Evolutionary conservation across 2,329 filamentous ascomycete species (phyloP), one percentile per base, ranked within the genome.

Genomic region (Coleophoma eucalyptorum): DNA sequence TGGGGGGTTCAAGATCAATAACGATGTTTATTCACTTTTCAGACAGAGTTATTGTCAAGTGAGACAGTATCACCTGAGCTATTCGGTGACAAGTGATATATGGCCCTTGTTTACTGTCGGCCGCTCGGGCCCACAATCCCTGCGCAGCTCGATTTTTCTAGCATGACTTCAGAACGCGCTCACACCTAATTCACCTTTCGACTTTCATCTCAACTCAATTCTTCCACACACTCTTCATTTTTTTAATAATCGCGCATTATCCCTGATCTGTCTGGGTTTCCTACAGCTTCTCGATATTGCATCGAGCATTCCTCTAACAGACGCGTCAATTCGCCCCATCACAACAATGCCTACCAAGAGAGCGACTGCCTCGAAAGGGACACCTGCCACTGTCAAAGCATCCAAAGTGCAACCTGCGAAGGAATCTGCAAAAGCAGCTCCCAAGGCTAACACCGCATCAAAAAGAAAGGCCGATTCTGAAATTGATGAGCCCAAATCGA

Each of bases 341-440:
- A n/a, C 21, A 44, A 44, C 20, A 37, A 33, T 34, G 19, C 33
- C 43, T 16, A 18, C 43, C 15, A 34, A 35, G 35, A 45, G 31
- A 51, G 46, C 26, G 35, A 12, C 44, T 10, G 34, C 50, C n/a
- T 16, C 7, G 41, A 52, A 48, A 40, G 38, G 48, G 58, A 60
- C 65, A 53, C 60, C 65, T 16, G 20, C 61, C 26, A 67, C 65
- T 51, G 47, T 61, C 11, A 18, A 6, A 35, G 48, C 35, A 41
- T 31, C 65, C 18, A 18, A 59, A 32, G 65, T 65, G 50, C 48
- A 61, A 38, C 60, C 61, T 50, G 49, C 62, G 26, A 63, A 64
- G 41, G 43, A 56, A 31, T 54, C 55, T 33, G 45, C 60, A 32
- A 53, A 48, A 43, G 33, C 51, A 19, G 43, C 59, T 44, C 46